These are phyloP conservation scores for Meyerozyma smithsonii DNA, from an alignment of 1,139 yeast species.

Conservation along the genomic window DNA sequence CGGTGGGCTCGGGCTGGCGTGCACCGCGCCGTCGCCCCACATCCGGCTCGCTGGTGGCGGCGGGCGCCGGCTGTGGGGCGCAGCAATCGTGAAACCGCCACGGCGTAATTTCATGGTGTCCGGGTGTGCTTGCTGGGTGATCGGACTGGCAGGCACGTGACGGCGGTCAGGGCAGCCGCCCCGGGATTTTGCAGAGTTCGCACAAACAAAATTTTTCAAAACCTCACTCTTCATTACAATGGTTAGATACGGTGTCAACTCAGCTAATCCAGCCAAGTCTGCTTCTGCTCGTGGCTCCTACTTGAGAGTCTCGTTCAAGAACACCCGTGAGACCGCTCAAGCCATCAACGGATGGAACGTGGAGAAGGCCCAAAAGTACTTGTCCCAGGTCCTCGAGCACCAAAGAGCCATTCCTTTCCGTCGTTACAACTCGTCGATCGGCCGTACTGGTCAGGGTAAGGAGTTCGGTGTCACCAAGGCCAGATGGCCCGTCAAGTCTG, in stretches of 20 bases:
- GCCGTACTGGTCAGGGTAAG: slow-evolving; percentile 99
- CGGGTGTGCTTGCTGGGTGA: background rate
- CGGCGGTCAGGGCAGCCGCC: background rate
- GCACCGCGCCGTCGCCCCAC: too few species aligned
- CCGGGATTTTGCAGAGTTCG: background rate
- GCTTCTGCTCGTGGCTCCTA: slow-evolving; percentile 99
- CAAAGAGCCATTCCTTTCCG: slow-evolving; percentile 99
- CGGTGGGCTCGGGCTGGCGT: too few species aligned
- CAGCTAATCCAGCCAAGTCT: slow-evolving; percentile 99
- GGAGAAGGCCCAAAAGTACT: slow-evolving; percentile 93
- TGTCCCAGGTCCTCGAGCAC: slow-evolving; percentile 95
- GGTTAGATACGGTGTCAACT: slow-evolving; percentile 94
- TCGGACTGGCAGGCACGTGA: background rate
- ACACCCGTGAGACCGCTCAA: slow-evolving; percentile 99
- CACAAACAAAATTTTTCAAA: background rate
- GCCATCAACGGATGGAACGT: slow-evolving; percentile 98
- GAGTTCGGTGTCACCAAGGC: slow-evolving; percentile 99
- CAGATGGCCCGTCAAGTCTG: slow-evolving; percentile 99
- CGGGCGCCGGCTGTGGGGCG: too few species aligned
- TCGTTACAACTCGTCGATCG: slow-evolving; percentile 93
- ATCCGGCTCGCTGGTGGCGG: too few species aligned
- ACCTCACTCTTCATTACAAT: slow-evolving; percentile 14
- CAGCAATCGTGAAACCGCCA: too few species aligned
- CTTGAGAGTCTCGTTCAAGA: slow-evolving; percentile 99
- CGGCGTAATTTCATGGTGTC: background rate